Evolutionary conservation across 176 grass and related monocot species (phyloP), one percentile per base, ranked within the genome.

Genomic region (Avena atlantica): DNA sequence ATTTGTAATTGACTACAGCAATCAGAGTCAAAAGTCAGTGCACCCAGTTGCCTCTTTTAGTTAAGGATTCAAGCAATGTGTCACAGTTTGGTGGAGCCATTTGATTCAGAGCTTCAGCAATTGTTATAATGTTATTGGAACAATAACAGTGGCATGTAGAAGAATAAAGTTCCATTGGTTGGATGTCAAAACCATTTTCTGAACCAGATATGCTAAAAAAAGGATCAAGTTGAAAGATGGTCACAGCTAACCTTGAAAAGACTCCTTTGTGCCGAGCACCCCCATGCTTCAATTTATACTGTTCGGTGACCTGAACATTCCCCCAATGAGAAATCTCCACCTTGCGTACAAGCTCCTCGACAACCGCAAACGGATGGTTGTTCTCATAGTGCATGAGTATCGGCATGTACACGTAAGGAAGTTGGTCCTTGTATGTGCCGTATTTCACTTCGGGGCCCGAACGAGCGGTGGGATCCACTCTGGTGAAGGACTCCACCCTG

Each of bases 291-390:
- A 98, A 78, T 61, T 82, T 98, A 70, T 98, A 98, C 31, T 98
- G 93, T 76, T 98, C 93, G 2, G 96, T 98, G 65, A 98, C 59
- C 68, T 92, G 94, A 74, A 95, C 76, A 78, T 94, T 96, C 25
- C 96, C 96, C 93, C 96, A 98, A 76, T 98, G 96, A 49, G 96
- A 98, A 86, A 98, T 90, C 76, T 98, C 96, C 84, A 96, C 89
- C 76, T 96, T 95, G 73, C 96, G 91, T 48, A 92, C 85, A 74
- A 98, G 85, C 78, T 98, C 93, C 81, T 94, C 90, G 51, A 88
- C 93, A 87, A 96, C 82, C 60, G 87, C 86, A 94, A 98, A 98
- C 9, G 96, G 93, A 70, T 55, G 69, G 70, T 98, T 98, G 84
- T 98, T 95, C 88, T 98, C 92, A 85, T 87, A 94, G 85, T 98